Evolutionary conservation across 2,329 filamentous ascomycete genomes (phyloP), one percentile per base, ranked within the genome.

Genomic region (Acrodontium crateriforme): DNA sequence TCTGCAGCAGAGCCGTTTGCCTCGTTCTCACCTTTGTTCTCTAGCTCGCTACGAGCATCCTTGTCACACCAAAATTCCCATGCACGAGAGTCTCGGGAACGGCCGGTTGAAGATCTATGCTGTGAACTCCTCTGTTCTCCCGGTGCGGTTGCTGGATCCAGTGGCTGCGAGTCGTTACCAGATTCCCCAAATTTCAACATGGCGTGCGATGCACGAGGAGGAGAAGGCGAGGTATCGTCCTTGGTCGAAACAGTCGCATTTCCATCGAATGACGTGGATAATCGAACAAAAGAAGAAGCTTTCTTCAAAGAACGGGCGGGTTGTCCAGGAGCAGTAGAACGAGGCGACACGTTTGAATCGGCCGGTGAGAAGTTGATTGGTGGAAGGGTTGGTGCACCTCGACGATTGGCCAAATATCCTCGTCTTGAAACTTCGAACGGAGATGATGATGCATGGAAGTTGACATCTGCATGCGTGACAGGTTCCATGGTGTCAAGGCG

Each of bases 31-130:
- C 80, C 79, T 40, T 82, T 78, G n/a, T 71, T 70, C 13, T 77
- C 84, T 30, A 93, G 60, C 40, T 83, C 79, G 45, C 83, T 81
- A 23, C 78, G 74, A 28, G 70, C 63, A 40, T 89, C 80, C 6
- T 76, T 74, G 48, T 92, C 82, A 45, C 82, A 87, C 58, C 80
- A 85, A 32, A 83, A 83, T 47, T 92, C 82, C 87, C 87, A 94
- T 5, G 78, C 80, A 27, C 84, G 74, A 11, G 84, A 81, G 52
- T 94, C 81, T 30, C 82, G 74, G 32, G 85, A 93, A 31, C 87
- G 52, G 10, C 51, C 71, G 30, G 73, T 36, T 75, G 72, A 21
- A 82, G 62, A 18, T 63, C 67, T 63, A 14, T 42, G 20, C 20
- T 65, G 53, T 14, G 16, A 16, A 8, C 38, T 28, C 11, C 18